These are phyloP conservation scores for Pontederia paniculata DNA, from an alignment of 176 grass and related monocot genomes.

Conservation along the genomic window DNA sequence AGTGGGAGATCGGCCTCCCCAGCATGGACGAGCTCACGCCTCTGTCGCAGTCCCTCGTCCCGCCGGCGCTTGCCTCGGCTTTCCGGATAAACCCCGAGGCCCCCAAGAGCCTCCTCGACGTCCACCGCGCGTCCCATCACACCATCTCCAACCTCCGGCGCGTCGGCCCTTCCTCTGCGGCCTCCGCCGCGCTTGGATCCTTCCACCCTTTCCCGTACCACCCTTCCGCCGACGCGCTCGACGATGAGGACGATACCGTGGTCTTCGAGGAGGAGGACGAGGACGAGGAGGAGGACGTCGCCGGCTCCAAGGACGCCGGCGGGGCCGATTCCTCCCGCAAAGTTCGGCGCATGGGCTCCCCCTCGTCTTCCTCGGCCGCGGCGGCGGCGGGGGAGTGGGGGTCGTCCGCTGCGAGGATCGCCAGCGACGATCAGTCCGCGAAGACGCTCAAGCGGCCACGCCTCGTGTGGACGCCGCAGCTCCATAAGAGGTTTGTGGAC, in stretches of 20 bases:
- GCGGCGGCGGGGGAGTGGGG: constrained; percentile 28
- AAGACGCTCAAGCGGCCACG: constrained; percentile 36
- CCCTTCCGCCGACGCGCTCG: constrained; percentile 1
- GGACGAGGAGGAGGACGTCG: too few relatives aligned
- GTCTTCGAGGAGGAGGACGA: too few relatives aligned
- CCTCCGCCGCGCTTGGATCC: neutral
- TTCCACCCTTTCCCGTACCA: constrained; percentile 8
- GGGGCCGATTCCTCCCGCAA: neutral
- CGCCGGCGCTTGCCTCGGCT: constrained; percentile 43
- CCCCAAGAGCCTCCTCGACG: constrained; percentile 41
- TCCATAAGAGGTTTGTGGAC: constrained; percentile 92
- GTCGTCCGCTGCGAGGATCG: neutral
- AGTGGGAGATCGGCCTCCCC: constrained; percentile 69
- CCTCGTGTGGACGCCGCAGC: constrained; percentile 87
- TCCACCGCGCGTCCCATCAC: constrained; percentile 50
- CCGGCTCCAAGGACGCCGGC: too few relatives aligned
- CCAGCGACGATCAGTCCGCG: constrained; percentile 11
- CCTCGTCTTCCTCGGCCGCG: neutral
- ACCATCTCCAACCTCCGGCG: constrained; percentile 51
- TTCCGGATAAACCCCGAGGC: constrained; percentile 80
- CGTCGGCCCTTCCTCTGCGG: constrained; percentile 12
- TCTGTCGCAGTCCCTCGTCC: constrained; percentile 55
- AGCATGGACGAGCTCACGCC: constrained; percentile 48
- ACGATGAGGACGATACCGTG: constrained; percentile 6
- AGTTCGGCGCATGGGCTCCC: neutral